These are phyloP conservation scores for Acrocalymma vagum DNA, from an alignment of 2,329 filamentous ascomycete species.

Conservation along the genomic window DNA sequence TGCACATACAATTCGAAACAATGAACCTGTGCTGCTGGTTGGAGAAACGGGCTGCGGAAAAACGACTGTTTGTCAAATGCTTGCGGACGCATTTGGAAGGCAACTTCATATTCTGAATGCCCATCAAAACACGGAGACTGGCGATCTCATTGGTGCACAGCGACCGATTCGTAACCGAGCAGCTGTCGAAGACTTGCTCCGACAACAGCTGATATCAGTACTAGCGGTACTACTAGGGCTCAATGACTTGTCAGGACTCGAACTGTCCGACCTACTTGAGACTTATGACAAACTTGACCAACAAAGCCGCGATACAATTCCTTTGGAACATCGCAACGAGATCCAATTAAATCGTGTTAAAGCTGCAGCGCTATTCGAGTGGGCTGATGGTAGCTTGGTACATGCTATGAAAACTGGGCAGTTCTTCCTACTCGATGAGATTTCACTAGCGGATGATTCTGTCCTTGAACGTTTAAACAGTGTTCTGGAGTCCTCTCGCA, in stretches of 20 bases:
- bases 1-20: slow-evolving; percentile 83
- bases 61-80: slow-evolving; percentile 92
- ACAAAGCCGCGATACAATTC: slow-evolving; percentile 56
- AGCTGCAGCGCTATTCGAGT: slow-evolving; percentile 90
- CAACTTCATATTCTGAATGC: slow-evolving; percentile 92
- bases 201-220: slow-evolving; percentile 64
- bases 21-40: slow-evolving; percentile 92
- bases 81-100: slow-evolving; percentile 81
- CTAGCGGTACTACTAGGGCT: slow-evolving; percentile 29
- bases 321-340: slow-evolving; percentile 47
- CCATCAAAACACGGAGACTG: slow-evolving; percentile 97
- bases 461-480: slow-evolving; percentile 96
- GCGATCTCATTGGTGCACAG: slow-evolving; percentile 95
- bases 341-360: slow-evolving; percentile 65
- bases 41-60: slow-evolving; percentile 98
- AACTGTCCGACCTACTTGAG: slow-evolving; percentile 64
- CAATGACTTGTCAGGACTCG: slow-evolving; percentile 39
- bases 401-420: slow-evolving; percentile 90
- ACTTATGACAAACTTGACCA: slow-evolving; percentile 65
- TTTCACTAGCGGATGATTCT: slow-evolving; percentile 96
- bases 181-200: slow-evolving; percentile 72
- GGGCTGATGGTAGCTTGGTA: slow-evolving; percentile 92
- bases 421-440: slow-evolving; percentile 95
- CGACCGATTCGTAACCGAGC: slow-evolving; percentile 87
- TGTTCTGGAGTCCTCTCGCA: slow-evolving; percentile 87